Evolutionary conservation across 108 stramenopile species (phyloP), one percentile per base, ranked within the genome.

Genomic region (Fistulifera solaris): DNA sequence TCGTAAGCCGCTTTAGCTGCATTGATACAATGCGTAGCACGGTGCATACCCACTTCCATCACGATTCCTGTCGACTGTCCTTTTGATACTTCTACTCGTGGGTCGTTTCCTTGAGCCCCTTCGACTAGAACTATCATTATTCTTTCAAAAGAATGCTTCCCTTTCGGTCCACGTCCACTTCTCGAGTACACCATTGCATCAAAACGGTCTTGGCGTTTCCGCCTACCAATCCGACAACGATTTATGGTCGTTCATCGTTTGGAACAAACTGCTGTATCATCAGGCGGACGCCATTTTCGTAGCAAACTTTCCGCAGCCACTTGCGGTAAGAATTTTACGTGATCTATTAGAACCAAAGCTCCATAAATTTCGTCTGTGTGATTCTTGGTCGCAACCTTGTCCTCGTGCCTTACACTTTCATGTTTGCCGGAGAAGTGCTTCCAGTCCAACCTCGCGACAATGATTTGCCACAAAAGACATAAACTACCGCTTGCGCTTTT

Each of bases 301-400:
- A n/a, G 21, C 63, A 54, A 21, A 70, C 48, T 41, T 82, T 84
- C 42, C 67, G 56, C 2, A 88, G 53, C 82, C 82, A 88, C 45
- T 81, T 81, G 21, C 72, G 61, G 57, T 88, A 88, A 1, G 64
- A 53, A 56, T 82, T 88, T 1, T 39, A 88, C 84, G 62, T 88
- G 82, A 65, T 88, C 87, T 11, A 88, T 80, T 56, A 64, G 68
- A 23, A 80, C 58, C 60, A 88, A 54, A 0, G 65, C 78, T 17
- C 82, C 87, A 42, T 76, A 73, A 17, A 17, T 35, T 35, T 40
- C 58, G 31, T 49, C 5, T n/a, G n/a, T n/a, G n/a, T n/a, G n/a
- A n/a, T n/a, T n/a, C n/a, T 56, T 15, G 1, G 14, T 38, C 25
- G 52, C 16, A 27, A 27, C 59, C 8, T 38, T 38, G 25, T 39